phyloP scores from a whole-genome alignment of 768 basidiomycete species.

The Mycena leptocephala region DNA sequence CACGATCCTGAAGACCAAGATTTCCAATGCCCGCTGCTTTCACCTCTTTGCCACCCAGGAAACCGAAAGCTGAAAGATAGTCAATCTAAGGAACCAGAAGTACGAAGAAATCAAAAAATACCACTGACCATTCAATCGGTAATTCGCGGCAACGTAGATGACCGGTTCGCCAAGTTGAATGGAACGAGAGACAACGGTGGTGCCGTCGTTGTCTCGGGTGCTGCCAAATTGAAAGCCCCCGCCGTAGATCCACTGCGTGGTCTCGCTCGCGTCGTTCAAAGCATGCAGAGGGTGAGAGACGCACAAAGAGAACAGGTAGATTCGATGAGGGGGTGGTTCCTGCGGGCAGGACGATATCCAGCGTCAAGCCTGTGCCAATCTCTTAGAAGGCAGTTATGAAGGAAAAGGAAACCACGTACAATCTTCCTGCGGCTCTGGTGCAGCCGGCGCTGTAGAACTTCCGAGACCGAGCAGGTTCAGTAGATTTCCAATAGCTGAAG shows the following conservation, averaged over 20 bases:
- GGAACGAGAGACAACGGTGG: neutral
- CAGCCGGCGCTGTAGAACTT: neutral
- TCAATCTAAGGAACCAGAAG: neutral
- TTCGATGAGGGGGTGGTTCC: neutral
- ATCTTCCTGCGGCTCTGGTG: neutral
- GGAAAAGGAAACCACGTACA: neutral
- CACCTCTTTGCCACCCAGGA: neutral
- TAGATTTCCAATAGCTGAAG: neutral
- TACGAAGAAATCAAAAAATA: neutral
- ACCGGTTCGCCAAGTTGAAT: neutral
- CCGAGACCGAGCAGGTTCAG: neutral
- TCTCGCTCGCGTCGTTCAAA: neutral
- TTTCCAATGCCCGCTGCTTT: neutral
- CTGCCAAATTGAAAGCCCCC: neutral
- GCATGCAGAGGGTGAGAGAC: neutral
- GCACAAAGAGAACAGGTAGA: neutral
- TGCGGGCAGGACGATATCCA: neutral
- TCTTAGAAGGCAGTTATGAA: neutral
- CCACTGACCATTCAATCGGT: neutral
- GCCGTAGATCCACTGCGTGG: neutral
- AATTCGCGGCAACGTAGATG: neutral
- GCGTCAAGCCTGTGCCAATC: neutral
- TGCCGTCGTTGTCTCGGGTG: neutral
- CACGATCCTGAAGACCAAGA: neutral
- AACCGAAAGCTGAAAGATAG: neutral